Evolutionary conservation across 495 filamentous ascomycete genomes (phyloP).

Genomic region (Podospora didyma): DNA sequence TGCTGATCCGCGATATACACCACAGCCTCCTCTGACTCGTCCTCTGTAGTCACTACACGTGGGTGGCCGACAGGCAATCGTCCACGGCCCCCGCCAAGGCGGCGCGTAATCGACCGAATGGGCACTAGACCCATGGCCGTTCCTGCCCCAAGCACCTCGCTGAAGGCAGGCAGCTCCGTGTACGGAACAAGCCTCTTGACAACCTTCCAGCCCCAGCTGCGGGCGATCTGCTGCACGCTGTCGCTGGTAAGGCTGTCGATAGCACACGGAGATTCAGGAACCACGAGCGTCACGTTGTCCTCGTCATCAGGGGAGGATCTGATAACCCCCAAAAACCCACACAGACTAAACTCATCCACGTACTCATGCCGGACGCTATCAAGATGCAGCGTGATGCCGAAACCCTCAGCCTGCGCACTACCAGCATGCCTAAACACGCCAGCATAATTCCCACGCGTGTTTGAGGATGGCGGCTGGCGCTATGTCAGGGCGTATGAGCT

Average conservation of each 20-base stretch:
- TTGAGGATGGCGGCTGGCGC: conserved; percentile 2
- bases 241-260: conserved; percentile 5
- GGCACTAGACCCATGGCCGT: not conserved
- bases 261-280: not conserved
- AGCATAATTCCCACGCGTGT: conserved; percentile 53
- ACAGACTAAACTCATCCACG: conserved; percentile 47
- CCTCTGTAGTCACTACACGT: not conserved
- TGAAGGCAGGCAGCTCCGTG: not conserved
- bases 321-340: conserved; percentile 39
- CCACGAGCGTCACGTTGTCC: not conserved
- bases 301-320: conserved; percentile 10
- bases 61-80: not conserved
- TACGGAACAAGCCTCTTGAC: not conserved
- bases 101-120: not conserved
- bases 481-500: not conserved
- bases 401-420: conserved; percentile 38
- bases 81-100: not conserved
- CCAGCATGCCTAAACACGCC: conserved; percentile 43
- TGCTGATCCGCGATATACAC: not conserved
- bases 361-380: conserved; percentile 39
- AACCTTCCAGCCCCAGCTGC: not conserved
- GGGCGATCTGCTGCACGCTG: not conserved
- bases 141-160: not conserved
- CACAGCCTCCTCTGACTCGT: not conserved
- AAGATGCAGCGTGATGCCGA: conserved; percentile 44